Conservation (phyloP, 305 asterid genomes). For the Fraxinus platypoda region DNA sequence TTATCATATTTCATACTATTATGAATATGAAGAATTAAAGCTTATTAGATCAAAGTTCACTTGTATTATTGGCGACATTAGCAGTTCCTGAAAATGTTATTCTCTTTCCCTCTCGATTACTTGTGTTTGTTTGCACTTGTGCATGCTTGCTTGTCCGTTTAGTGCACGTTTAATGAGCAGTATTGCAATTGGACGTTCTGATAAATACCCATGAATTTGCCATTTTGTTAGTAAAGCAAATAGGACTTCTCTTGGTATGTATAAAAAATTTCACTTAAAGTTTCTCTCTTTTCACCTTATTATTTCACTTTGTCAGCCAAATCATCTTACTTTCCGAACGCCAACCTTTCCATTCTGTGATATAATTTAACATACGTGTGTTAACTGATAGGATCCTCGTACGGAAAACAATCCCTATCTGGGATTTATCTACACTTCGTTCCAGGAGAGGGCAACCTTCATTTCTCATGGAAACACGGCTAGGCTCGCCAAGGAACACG, state of each 20-base stretch:
- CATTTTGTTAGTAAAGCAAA: not conserved
- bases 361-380: conserved; percentile 2
- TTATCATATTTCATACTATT: not conserved
- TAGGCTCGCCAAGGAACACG: conserved; percentile 68
- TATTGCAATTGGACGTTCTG: not conserved
- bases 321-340: not conserved
- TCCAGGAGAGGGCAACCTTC: conserved; percentile 74
- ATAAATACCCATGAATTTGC: not conserved
- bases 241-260: not conserved
- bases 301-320: not conserved
- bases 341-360: not conserved
- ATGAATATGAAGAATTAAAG: not conserved
- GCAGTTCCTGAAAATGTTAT: not conserved
- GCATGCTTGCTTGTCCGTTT: not conserved
- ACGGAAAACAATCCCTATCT: conserved; percentile 81
- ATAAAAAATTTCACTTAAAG: not conserved
- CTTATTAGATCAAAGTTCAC: not conserved
- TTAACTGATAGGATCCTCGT: conserved; percentile 56
- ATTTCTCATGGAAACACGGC: conserved; percentile 82
- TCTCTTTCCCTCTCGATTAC: not conserved
- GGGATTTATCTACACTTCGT: conserved; percentile 76
- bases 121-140: not conserved
- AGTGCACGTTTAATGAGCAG: not conserved
- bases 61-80: not conserved
- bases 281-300: not conserved